phyloP scores from a whole-genome alignment of 768 basidiomycete genomes.

The Suillus americanus region DNA sequence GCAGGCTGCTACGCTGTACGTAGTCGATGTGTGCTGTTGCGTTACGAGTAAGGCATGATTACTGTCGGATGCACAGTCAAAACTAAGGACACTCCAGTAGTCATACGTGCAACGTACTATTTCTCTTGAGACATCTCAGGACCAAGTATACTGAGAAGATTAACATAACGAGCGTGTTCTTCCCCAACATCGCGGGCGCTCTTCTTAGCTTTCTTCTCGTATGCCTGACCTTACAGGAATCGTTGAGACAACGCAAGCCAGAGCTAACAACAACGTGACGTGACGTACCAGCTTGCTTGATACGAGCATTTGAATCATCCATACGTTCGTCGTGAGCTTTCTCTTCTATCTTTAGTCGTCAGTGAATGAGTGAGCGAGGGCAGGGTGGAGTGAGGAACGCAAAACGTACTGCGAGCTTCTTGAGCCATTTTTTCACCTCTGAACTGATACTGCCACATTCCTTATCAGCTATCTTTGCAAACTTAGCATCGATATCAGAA shows the following conservation, averaged over 20 bases:
- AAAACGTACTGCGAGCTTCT: conserved; percentile 67
- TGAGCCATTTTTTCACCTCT: conserved; percentile 86
- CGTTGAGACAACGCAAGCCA: conserved; percentile 7
- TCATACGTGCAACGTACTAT: conserved; percentile 48
- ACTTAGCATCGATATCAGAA: conserved; percentile 71
- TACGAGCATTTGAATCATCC: conserved; percentile 61
- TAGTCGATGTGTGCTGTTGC: conserved; percentile 57
- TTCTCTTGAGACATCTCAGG: conserved; percentile 81
- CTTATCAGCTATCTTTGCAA: conserved; percentile 71
- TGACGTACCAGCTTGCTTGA: conserved; percentile 69
- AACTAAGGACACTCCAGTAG: not conserved
- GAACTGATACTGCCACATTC: conserved; percentile 63
- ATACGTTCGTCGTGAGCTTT: conserved; percentile 73
- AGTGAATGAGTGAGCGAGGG: not conserved
- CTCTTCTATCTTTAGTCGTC: conserved; percentile 69
- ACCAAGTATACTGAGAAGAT: conserved; percentile 66
- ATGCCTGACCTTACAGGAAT: conserved; percentile 52
- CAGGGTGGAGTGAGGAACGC: conserved; percentile 8
- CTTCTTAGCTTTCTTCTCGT: conserved; percentile 82
- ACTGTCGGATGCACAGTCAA: conserved; percentile 34
- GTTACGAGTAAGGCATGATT: conserved; percentile 65
- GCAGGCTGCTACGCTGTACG: conserved; percentile 61
- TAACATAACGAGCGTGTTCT: conserved; percentile 78
- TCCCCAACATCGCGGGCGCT: conserved; percentile 63
- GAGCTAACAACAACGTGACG: not conserved